Percentiles rank a stretch among this genome's conserved stretches.
Evolutionary conservation across 345 rosid genomes (phyloP).

Genomic region (Psidium guajava): DNA sequence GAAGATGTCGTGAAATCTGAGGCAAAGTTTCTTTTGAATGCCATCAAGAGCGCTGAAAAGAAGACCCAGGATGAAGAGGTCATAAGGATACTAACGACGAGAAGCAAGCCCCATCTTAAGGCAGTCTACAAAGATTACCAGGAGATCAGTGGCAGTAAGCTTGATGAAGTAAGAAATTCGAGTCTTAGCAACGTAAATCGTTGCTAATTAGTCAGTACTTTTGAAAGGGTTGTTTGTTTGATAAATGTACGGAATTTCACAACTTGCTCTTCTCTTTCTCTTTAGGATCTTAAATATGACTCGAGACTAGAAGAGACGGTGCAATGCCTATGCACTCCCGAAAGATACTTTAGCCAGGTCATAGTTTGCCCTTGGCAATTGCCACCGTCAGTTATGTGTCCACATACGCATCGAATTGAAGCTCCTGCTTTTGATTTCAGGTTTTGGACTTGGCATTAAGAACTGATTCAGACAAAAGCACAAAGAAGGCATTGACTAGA

Average conservation of each 20-base stretch:
- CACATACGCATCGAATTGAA: not conserved
- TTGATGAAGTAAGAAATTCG: constrained; percentile 31
- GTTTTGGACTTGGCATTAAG: constrained; percentile 47
- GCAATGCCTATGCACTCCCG: constrained; percentile 56
- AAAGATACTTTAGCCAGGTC: constrained; percentile 61
- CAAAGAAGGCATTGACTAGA: constrained; percentile 58
- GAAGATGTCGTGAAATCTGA: constrained; percentile 54
- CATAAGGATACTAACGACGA: constrained; percentile 56
- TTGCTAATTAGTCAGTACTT: too few relatives aligned
- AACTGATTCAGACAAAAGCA: constrained; percentile 31
- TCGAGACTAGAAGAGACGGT: constrained; percentile 34
- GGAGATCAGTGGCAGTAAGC: constrained; percentile 29
- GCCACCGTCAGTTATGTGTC: not conserved
- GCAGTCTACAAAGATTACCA: constrained; percentile 36
- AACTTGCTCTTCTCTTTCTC: not conserved
- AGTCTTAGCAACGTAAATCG: not conserved
- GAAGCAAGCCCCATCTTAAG: constrained; percentile 74
- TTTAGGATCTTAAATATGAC: constrained; percentile 44
- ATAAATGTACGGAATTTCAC: not conserved
- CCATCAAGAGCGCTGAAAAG: constrained; percentile 26
- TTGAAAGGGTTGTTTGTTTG: not conserved
- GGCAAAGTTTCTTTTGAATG: constrained; percentile 33
- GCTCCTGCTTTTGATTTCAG: constrained; percentile 15
- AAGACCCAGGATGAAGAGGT: constrained; percentile 52
- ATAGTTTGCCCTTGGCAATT: not conserved